These are phyloP conservation scores for Halophytophthora polymorphica DNA, from an alignment of 352 stramenopile species.

Conservation along the genomic window DNA sequence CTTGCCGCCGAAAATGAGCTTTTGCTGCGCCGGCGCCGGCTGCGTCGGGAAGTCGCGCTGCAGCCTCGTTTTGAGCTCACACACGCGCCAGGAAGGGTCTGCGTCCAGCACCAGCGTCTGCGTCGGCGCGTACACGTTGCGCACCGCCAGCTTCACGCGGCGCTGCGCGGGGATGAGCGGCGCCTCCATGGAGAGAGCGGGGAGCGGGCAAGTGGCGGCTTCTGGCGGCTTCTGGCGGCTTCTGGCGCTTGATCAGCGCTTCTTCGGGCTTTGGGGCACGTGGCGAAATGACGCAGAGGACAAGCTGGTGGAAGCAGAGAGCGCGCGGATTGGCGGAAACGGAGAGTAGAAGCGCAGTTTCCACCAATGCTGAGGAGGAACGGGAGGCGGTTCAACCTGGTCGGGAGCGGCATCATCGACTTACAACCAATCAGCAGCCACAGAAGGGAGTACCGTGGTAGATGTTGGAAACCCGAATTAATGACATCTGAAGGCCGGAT, in stretches of 20 bases:
- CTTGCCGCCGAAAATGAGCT: constrained; percentile 87
- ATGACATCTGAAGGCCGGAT: no score
- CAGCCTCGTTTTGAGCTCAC: constrained; percentile 62
- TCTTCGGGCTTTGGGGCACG: constrained; percentile 10
- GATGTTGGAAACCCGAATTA: no score
- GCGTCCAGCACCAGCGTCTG: constrained; percentile 52
- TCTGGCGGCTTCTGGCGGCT: constrained; percentile 1
- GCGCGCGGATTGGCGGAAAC: constrained; percentile 9
- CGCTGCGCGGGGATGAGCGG: background rate
- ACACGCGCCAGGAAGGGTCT: constrained; percentile 30
- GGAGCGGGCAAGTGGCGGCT: no score
- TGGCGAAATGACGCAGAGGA: constrained; percentile 10
- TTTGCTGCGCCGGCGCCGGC: constrained; percentile 54
- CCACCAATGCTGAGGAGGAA: no score
- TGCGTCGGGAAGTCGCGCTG: constrained; percentile 40
- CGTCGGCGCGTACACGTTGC: constrained; percentile 73
- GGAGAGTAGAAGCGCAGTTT: no score
- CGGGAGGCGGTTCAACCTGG: no score
- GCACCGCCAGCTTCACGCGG: constrained; percentile 66
- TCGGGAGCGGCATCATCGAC: no score
- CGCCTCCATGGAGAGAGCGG: constrained; percentile 20
- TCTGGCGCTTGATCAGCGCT: no score
- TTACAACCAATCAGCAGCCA: no score
- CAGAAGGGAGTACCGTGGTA: no score
- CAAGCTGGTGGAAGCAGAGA: constrained; percentile 4